A percentile compares a stretch with the other conserved stretches of the same genome.
These are phyloP conservation scores for Fusarium multiceps DNA, from an alignment of 2,329 filamentous ascomycete species.

Conservation along the genomic window DNA sequence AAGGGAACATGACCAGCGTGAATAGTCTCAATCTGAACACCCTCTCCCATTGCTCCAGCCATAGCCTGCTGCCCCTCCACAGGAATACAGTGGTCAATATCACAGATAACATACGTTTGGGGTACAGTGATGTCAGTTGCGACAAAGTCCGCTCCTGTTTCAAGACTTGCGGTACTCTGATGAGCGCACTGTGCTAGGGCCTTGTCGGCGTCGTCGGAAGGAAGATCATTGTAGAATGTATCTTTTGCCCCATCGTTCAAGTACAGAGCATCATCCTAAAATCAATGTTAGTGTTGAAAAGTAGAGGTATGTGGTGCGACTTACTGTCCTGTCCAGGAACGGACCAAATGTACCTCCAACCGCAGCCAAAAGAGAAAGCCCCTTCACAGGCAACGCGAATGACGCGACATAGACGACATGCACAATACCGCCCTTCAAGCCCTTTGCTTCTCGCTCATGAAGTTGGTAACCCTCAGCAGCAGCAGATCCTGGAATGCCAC, in stretches of 20 bases:
- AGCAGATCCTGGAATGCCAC: constrained; percentile 47
- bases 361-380: neutral
- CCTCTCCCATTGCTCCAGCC: constrained; percentile 20
- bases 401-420: constrained; percentile 46
- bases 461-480: constrained; percentile 43
- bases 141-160: constrained; percentile 31
- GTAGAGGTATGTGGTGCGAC: too few relatives aligned
- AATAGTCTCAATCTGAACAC: neutral
- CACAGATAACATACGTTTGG: constrained; percentile 46
- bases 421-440: constrained; percentile 46
- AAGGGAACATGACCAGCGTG: neutral
- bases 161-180: constrained; percentile 36
- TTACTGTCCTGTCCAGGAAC: constrained; percentile 19
- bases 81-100: constrained; percentile 37
- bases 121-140: constrained; percentile 38
- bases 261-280: neutral
- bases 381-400: constrained; percentile 37
- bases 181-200: neutral
- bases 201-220: neutral
- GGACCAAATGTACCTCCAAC: neutral
- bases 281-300: too few relatives aligned
- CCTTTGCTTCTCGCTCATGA: constrained; percentile 41
- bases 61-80: constrained; percentile 37
- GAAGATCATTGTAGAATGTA: constrained; percentile 16
- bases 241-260: constrained; percentile 10